Evolutionary conservation across 192 early-diverging fungal species (phyloP), one percentile per base, ranked within the genome.

Genomic region (Spinellus fusiger): DNA sequence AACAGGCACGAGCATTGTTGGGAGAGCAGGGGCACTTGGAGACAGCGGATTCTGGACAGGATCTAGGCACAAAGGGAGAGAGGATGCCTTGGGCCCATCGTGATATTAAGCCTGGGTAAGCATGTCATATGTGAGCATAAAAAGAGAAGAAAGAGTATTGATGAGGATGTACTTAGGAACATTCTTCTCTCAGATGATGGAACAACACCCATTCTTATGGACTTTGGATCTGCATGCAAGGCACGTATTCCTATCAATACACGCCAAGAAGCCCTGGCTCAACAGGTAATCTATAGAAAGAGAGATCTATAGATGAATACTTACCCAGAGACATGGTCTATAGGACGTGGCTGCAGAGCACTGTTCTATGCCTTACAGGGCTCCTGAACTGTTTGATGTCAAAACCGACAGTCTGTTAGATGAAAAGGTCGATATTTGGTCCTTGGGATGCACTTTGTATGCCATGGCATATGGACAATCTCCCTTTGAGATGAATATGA

Each of bases 351-450:
- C 89, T 9, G 84, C 84, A 8, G 78, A 86, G 55, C 67, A 81
- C 54, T 86, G 86, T 53, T 78, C 87, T 1, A 84, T 89, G 87
- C 78, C 87, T 48, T 91, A 89, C 52, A 71, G 89, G 7, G 87
- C 89, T 13, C 89, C 89, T 0, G 89, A 91, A 63, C 73, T 91
- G 26, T 91, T 91, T 72, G 89, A 91, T 72, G 87, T 91, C 37
- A 84, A 86, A 58, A 76, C 80, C 0, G 84, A 71, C 1, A 60
- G 69, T 0, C 65, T 63, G 8, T 54, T 91, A 35, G 84, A 88
- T 56, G 83, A 86, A 65, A 81, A 86, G 48, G 83, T 86, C 16
- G 89, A 91, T 64, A 78, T 91, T n/a, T 91, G 89, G 89, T 78
- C 78, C 2, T 71, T 91, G 9, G 89, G 89, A 4, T 89, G 87